phyloP scores from a whole-genome alignment of 805 yeast genomes.

The Ogataea polymorpha region DNA sequence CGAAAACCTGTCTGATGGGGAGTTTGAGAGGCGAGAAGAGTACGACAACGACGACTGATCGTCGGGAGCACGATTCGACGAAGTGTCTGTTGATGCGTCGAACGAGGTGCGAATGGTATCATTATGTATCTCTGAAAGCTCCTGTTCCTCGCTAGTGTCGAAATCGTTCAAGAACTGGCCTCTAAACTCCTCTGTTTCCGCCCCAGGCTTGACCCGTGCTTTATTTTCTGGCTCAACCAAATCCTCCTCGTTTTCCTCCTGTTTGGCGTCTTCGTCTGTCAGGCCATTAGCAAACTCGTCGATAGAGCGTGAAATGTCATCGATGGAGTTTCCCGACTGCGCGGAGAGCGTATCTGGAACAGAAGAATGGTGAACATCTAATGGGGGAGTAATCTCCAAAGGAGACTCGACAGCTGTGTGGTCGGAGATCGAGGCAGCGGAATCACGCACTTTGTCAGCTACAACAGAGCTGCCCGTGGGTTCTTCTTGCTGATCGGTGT shows the following conservation, averaged over 20 bases:
- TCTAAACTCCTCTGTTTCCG: conserved; percentile 3
- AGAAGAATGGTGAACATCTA: not conserved
- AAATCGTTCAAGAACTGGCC: conserved; percentile 4
- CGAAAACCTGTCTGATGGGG: conserved; percentile 13
- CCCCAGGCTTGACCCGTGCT: not conserved
- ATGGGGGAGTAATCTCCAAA: not conserved
- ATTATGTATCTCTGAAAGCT: not conserved
- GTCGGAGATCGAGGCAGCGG: not conserved
- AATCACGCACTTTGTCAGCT: too few species aligned
- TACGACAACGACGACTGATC: not conserved
- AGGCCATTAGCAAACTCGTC: conserved; percentile 17
- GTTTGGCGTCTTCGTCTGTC: not conserved
- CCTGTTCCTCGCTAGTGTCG: conserved; percentile 6
- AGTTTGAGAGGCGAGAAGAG: not conserved
- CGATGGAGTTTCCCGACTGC: conserved; percentile 11
- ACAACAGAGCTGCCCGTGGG: too few species aligned
- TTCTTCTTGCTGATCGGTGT: too few species aligned
- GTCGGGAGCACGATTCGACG: not conserved
- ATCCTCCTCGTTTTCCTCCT: not conserved
- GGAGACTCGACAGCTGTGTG: not conserved
- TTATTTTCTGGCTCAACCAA: not conserved
- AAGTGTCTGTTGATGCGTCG: conserved; percentile 1
- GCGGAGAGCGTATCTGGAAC: not conserved
- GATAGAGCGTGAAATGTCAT: conserved; percentile 16
- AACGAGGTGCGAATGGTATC: conserved; percentile 2